phyloP scores from a whole-genome alignment of 345 rosid species.

The Rubroshorea leprosula region DNA sequence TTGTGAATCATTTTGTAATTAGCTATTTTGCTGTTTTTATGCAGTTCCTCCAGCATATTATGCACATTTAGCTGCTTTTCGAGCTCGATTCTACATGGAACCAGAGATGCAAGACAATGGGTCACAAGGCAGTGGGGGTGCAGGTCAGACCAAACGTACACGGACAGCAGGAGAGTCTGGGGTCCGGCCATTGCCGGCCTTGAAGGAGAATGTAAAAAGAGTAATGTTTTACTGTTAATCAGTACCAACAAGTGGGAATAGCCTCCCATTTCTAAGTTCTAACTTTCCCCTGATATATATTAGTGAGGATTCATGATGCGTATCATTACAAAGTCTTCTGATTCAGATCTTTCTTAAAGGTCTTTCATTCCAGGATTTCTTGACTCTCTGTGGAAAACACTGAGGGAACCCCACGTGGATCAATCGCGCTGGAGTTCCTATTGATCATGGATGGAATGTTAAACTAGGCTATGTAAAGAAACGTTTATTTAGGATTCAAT shows the following conservation, averaged over 20 bases:
- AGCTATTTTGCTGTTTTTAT: constrained; percentile 5
- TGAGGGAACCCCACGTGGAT: not conserved
- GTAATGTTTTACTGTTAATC: constrained; percentile 90
- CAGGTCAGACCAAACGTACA: constrained; percentile 26
- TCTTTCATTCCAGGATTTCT: constrained; percentile 7
- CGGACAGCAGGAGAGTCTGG: constrained; percentile 48
- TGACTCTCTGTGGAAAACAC: not conserved
- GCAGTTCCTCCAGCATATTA: constrained; percentile 98
- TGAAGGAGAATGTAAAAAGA: constrained; percentile 96
- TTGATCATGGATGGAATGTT: constrained; percentile 13
- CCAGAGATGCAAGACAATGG: constrained; percentile 85
- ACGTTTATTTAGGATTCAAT: constrained; percentile 15
- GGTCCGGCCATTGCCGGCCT: constrained; percentile 81
- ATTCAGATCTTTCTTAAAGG: not conserved
- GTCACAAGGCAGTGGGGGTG: constrained; percentile 32
- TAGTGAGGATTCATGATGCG: too few relatives aligned
- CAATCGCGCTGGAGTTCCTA: not conserved
- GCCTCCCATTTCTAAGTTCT: not conserved
- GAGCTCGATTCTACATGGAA: constrained; percentile 95
- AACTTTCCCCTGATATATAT: constrained; percentile 22
- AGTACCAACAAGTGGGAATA: not conserved
- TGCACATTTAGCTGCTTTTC: constrained; percentile 95
- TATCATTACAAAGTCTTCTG: constrained; percentile 9
- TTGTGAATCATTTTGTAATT: too few relatives aligned
- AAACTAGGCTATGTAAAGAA: constrained; percentile 30